Conservation (phyloP, 2,329 filamentous ascomycete species). For the Coniochaeta hoffmannii region DNA sequence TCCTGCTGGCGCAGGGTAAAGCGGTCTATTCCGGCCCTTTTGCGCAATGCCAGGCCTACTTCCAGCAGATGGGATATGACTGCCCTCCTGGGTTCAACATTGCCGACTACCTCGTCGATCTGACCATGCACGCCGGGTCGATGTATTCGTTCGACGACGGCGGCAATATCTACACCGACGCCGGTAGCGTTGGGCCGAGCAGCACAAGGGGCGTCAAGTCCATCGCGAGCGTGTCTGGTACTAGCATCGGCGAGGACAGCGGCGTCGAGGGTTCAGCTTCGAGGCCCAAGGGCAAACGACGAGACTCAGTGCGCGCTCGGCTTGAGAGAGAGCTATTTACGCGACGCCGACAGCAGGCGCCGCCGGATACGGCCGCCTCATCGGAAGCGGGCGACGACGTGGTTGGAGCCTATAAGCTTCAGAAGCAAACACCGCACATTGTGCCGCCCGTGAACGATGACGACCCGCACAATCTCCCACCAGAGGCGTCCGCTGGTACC, state of each 20-base stretch:
- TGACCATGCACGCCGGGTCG: constrained; percentile 88
- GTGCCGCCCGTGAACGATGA: constrained; percentile 57
- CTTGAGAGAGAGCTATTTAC: constrained; percentile 91
- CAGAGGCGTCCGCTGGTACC: constrained; percentile 54
- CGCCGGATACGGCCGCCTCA: constrained; percentile 54
- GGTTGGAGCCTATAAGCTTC: constrained; percentile 42
- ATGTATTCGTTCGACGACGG: constrained; percentile 54
- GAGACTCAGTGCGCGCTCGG: constrained; percentile 73
- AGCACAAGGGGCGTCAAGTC: constrained; percentile 87
- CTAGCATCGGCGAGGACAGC: constrained; percentile 64
- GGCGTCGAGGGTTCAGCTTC: constrained; percentile 51
- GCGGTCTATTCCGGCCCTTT: constrained; percentile 94
- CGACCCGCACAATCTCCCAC: constrained; percentile 58
- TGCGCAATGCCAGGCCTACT: constrained; percentile 80
- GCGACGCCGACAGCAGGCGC: constrained; percentile 54
- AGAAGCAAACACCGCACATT: constrained; percentile 32
- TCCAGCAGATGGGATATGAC: constrained; percentile 82
- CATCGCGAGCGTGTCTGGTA: constrained; percentile 73
- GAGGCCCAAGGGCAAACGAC: constrained; percentile 62
- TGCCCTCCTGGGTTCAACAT: constrained; percentile 98
- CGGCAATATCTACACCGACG: constrained; percentile 39
- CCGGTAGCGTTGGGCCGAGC: constrained; percentile 67
- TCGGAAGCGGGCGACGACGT: constrained; percentile 48
- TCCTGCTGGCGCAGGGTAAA: constrained; percentile 81
- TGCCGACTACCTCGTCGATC: constrained; percentile 91